Conservation (phyloP, 2,329 filamentous ascomycete genomes). For the Botryotinia globosa region DNA sequence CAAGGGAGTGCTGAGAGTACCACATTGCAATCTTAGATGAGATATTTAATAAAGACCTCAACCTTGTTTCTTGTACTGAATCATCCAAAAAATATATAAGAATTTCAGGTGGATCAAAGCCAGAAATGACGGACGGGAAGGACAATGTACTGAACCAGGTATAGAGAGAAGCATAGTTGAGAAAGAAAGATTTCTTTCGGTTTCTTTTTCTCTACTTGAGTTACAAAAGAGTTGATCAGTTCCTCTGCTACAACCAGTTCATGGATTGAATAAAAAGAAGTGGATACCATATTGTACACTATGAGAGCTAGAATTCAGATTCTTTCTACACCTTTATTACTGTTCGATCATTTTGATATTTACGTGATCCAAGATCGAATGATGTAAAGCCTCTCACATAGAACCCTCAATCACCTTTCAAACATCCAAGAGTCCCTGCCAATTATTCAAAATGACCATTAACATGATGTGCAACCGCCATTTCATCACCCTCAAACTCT, state of each 20-base stretch:
- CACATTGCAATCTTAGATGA: neutral
- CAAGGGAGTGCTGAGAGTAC: neutral
- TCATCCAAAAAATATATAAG: neutral
- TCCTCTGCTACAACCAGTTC: neutral
- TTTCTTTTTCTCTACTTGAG: neutral
- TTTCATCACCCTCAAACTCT: slow-evolving; percentile 36
- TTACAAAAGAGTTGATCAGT: neutral
- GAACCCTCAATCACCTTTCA: neutral
- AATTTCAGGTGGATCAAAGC: neutral
- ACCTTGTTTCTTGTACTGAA: neutral
- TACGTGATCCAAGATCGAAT: neutral
- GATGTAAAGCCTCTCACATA: neutral
- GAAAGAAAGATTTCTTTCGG: neutral
- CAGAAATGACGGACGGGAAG: neutral
- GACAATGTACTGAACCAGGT: neutral
- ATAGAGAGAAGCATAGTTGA: neutral
- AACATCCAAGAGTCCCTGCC: neutral
- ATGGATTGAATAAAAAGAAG: neutral
- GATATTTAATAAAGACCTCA: neutral
- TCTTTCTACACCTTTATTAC: neutral
- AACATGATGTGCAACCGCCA: slow-evolving; percentile 36
- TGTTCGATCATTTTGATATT: too few relatives aligned
- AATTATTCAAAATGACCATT: slow-evolving; percentile 33
- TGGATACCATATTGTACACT: neutral
- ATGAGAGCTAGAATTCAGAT: accelerated